phyloP scores from a whole-genome alignment of 2,329 filamentous ascomycete genomes.

The Nigrospora sphaerica region DNA sequence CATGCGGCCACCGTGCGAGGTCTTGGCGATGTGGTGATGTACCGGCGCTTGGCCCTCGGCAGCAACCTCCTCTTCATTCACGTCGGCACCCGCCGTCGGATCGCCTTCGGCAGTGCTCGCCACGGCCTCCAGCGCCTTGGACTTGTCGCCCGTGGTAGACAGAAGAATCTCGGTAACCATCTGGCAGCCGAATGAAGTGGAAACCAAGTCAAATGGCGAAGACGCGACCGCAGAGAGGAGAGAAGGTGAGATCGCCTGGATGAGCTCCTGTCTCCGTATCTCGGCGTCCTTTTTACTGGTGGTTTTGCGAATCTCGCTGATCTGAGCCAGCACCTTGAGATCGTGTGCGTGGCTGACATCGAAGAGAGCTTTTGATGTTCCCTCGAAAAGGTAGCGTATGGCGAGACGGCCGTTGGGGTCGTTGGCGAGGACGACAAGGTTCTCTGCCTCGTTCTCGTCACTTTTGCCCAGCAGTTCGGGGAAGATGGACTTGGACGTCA shows the following conservation, averaged over 20 bases:
- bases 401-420: conserved; percentile 59
- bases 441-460: conserved; percentile 53
- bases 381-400: conserved; percentile 76
- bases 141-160: conserved; percentile 67
- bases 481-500: conserved; percentile 80
- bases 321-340: conserved; percentile 64
- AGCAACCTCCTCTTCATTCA: conserved; percentile 24
- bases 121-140: conserved; percentile 63
- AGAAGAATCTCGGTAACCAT: conserved; percentile 79
- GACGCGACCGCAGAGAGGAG: conserved; percentile 68
- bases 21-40: conserved; percentile 50
- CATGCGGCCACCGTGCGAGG: conserved; percentile 67
- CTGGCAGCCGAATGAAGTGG: conserved; percentile 78
- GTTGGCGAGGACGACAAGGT: conserved; percentile 57
- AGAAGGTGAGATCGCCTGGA: conserved; percentile 65
- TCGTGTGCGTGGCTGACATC: conserved; percentile 57
- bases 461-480: conserved; percentile 75
- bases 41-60: conserved; percentile 19
- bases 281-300: conserved; percentile 92
- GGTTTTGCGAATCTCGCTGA: conserved; percentile 69
- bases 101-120: conserved; percentile 56
- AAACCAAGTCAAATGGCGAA: conserved; percentile 60
- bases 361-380: conserved; percentile 53
- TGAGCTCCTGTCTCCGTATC: conserved; percentile 66
- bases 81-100: conserved; percentile 27